A percentile compares a stretch with the other conserved stretches of the same genome.
Evolutionary conservation across 208 protist species (phyloP).

Genomic region (Acanthamoeba sp.): DNA sequence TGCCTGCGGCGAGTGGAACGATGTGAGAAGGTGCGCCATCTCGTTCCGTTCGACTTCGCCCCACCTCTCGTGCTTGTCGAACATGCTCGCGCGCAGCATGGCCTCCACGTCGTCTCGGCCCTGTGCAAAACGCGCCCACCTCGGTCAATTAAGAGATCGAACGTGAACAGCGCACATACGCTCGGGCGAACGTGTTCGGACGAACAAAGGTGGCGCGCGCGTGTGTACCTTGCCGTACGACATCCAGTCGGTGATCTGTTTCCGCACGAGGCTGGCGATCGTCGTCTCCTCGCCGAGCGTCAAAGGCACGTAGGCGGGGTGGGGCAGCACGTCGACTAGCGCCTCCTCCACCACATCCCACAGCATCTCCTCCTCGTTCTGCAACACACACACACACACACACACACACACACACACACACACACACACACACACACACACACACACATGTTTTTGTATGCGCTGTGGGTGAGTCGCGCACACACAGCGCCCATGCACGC

Average conservation of each 20-base stretch:
- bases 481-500: neutral
- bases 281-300: neutral
- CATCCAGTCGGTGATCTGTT: conserved; percentile 13
- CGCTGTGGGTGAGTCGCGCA: no score
- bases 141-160: neutral
- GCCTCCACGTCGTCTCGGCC: conserved; percentile 2
- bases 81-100: neutral
- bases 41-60: neutral
- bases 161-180: neutral
- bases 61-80: conserved; percentile 40
- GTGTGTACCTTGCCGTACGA: neutral
- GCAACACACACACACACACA: no score
- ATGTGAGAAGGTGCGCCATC: neutral
- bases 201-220: neutral
- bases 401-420: no score
- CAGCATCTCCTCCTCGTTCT: conserved; percentile 38
- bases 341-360: conserved; percentile 17
- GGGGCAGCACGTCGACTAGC: neutral
- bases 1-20: no score
- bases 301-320: neutral
- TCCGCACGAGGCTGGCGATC: neutral
- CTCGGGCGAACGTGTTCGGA: neutral
- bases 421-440: no score
- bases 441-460: no score
- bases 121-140: neutral